phyloP scores from a whole-genome alignment of 192 early-diverging fungal genomes.

The Ambispora gerdemannii region DNA sequence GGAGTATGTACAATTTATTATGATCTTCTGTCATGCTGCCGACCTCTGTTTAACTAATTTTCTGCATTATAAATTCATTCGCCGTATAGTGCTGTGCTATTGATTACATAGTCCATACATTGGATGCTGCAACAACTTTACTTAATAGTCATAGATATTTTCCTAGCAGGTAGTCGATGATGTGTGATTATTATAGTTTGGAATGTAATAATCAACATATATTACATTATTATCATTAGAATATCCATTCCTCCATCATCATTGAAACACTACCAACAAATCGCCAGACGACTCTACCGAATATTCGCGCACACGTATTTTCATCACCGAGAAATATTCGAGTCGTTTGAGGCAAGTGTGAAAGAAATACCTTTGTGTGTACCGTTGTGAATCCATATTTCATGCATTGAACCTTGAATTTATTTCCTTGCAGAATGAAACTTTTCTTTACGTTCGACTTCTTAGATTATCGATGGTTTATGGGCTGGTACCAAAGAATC shows the following conservation, averaged over 20 bases:
- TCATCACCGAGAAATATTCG: constrained; percentile 88
- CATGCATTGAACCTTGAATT: too few relatives aligned
- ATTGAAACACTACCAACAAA: constrained; percentile 82
- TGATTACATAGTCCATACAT: constrained; percentile 89
- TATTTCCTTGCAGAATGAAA: constrained; percentile 55
- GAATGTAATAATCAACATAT: too few relatives aligned
- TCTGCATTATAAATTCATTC: background rate
- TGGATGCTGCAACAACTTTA: constrained; percentile 82
- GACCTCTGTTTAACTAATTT: background rate
- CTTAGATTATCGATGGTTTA: constrained; percentile 61
- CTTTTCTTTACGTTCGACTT: constrained; percentile 70
- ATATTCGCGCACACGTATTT: constrained; percentile 96
- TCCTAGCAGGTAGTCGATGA: constrained; percentile 58
- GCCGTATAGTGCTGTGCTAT: constrained; percentile 82
- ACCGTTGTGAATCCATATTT: background rate
- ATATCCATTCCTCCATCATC: constrained; percentile 63
- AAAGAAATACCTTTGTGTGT: background rate
- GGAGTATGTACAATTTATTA: constrained; percentile 46
- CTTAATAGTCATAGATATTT: constrained; percentile 76
- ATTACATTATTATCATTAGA: constrained; percentile 36
- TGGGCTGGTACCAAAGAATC: constrained; percentile 62
- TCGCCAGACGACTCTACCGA: constrained; percentile 90
- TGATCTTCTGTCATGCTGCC: background rate
- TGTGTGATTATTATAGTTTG: too few relatives aligned
- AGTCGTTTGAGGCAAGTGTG: constrained; percentile 68